phyloP scores from a whole-genome alignment of 805 yeast species.

The Candida vaughaniae region DNA sequence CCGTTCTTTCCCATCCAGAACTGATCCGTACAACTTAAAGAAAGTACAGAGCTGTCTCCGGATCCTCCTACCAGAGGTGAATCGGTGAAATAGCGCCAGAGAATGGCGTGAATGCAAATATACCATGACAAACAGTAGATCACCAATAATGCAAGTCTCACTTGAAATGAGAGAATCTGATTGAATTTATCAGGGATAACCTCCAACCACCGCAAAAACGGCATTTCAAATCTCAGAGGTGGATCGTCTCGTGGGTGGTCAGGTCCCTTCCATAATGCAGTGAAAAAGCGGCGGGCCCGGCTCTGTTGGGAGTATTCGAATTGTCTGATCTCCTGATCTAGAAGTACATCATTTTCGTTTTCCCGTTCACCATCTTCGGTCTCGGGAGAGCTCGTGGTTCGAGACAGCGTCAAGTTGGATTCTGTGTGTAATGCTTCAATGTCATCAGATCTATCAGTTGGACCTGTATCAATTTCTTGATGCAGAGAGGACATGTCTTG shows the following conservation, averaged over 20 bases:
- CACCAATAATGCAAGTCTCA: conserved; percentile 28
- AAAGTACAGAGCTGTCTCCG: conserved; percentile 11
- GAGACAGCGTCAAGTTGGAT: not conserved
- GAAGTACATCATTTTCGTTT: conserved; percentile 2
- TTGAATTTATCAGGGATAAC: conserved; percentile 19
- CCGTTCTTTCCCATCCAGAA: conserved; percentile 79
- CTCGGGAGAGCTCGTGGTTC: not conserved
- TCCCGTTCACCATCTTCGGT: too few species aligned
- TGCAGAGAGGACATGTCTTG: conserved; percentile 1
- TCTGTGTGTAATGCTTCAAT: too few species aligned
- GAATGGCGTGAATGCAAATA: conserved; percentile 31
- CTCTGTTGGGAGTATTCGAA: conserved; percentile 1
- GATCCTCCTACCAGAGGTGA: conserved; percentile 31
- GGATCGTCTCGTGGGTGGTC: conserved; percentile 44
- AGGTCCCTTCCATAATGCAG: conserved; percentile 60
- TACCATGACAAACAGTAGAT: conserved; percentile 50
- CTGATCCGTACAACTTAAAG: conserved; percentile 49
- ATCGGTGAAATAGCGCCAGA: conserved; percentile 46
- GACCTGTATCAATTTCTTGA: too few species aligned
- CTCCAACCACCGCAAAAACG: conserved; percentile 9
- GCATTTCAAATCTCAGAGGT: conserved; percentile 33
- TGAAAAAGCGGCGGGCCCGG: conserved; percentile 17
- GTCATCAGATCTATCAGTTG: too few species aligned
- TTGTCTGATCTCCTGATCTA: conserved; percentile 3
- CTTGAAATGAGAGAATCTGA: conserved; percentile 19